phyloP scores from a whole-genome alignment of 2,329 filamentous ascomycete species.

The Aspergillus persii region DNA sequence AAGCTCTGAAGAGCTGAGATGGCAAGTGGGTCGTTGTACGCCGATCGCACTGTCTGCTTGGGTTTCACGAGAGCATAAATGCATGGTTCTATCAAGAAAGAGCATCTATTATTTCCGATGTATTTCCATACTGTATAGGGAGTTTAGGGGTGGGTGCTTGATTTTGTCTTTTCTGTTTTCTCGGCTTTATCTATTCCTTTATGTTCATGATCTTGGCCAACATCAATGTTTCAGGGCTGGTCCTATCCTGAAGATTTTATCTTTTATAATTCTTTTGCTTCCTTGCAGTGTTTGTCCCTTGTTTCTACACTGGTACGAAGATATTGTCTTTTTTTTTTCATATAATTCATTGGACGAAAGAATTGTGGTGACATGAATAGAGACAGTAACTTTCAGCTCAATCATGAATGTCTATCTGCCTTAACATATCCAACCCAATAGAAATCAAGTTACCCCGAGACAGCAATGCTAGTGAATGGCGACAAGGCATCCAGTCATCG shows the following conservation, averaged over 20 bases:
- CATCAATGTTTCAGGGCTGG: background rate
- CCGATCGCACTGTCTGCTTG: background rate
- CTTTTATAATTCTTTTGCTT: conserved; percentile 3
- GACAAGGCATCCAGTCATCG: background rate
- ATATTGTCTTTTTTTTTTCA: background rate
- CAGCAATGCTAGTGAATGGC: background rate
- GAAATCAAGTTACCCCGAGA: background rate
- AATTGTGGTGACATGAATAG: background rate
- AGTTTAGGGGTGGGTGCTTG: conserved; percentile 16
- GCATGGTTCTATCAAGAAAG: background rate
- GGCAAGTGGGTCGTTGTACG: background rate
- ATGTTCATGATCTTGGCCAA: background rate
- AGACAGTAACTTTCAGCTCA: too few species aligned
- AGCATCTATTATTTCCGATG: background rate
- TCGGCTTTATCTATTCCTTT: background rate
- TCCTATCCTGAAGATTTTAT: conserved; percentile 1
- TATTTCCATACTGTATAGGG: conserved; percentile 10
- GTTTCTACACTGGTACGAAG: conserved; percentile 11
- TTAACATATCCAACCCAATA: background rate
- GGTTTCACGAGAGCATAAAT: background rate
- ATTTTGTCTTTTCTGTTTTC: conserved; percentile 3
- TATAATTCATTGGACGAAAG: background rate
- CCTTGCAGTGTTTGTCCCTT: background rate
- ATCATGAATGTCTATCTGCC: background rate
- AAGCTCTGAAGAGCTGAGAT: conserved; percentile 80